Evolutionary conservation across 768 basidiomycete species (phyloP).

Genomic region (Lentinula boryana): DNA sequence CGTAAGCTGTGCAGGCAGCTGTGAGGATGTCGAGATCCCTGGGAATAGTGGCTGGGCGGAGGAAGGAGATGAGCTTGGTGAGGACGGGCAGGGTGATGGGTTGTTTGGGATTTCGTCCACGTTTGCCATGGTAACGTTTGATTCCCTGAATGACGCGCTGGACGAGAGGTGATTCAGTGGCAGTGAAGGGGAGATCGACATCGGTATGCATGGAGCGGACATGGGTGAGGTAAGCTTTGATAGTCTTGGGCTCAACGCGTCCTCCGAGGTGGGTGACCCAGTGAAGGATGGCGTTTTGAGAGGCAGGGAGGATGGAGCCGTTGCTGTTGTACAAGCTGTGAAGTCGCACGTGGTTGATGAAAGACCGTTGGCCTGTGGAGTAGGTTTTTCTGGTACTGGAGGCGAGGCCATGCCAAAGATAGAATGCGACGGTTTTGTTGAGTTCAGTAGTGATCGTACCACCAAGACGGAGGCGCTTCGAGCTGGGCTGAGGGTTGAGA

Average conservation of each 20-base stretch:
- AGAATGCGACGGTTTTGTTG: too few species aligned
- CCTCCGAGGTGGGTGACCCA: slow-evolving; percentile 15
- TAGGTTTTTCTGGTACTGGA: too few species aligned
- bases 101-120: slow-evolving; percentile 15
- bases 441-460: too few species aligned
- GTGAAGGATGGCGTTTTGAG: slow-evolving; percentile 12
- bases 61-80: not conserved
- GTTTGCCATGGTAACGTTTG: slow-evolving; percentile 13
- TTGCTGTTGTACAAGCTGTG: slow-evolving; percentile 6
- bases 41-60: not conserved
- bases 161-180: not conserved
- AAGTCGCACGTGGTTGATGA: slow-evolving; percentile 4
- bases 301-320: slow-evolving; percentile 10
- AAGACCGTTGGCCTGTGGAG: too few species aligned
- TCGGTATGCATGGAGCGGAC: too few species aligned
- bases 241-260: not conserved
- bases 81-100: not conserved
- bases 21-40: not conserved
- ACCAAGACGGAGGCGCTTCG: too few species aligned
- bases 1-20: not conserved
- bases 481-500: not conserved
- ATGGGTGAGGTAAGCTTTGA: too few species aligned
- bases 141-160: slow-evolving; percentile 14
- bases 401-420: too few species aligned
- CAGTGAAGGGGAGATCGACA: too few species aligned